Base-by-base conservation (phyloP, 495 filamentous ascomycete genomes). In the Penicillium lagena region DNA sequence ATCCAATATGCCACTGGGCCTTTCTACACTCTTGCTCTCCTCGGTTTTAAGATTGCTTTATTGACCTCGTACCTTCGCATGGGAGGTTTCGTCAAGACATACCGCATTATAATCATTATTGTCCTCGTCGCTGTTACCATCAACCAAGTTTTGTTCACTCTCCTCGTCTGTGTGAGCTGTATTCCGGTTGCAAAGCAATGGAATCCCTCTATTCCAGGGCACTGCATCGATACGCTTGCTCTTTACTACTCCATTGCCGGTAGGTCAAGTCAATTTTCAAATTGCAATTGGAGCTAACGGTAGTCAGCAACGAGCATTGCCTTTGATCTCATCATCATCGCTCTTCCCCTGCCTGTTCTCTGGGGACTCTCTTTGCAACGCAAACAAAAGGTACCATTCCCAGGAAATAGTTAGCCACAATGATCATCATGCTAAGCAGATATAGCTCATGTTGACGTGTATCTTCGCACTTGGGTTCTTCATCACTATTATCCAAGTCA, bases 381-480 rank as follows among this genome's bases (percentile, higher is more conserved):
- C 0, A 50, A 45, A 22, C 59, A 65, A 35, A 62, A 60, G 40
- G 41, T 22, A 22, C 22, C 22, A 22, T 22, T 22, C 22, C 22
- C 22, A 22, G 22, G 6, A 22, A 22, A 22, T 0, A 3, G 22
- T 22, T 22, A 4, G 3, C 22, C 22, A 22, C 4, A 22, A 22
- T 22, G 22, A 22, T 22, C 2, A 6, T 22, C 22, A 3, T 22
- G 22, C 22, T 22, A 22, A 22, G 6, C 22, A 22, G 4, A 22
- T 22, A 22, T 6, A 22, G 22, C 22, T 71, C 17, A 54, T 72
- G 34, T 62, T 78, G 1, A 56, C 63, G 13, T 62, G 59, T 37
- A 57, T 78, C 45, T 78, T 76, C 56, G 62, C 66, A 14, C 62
- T 78, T 12, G 72, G 71, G 39, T 62, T 75, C 45, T 80, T 80